phyloP scores from a whole-genome alignment of 1,284 basidiomycete species.

The Leccinum subrobustum region DNA sequence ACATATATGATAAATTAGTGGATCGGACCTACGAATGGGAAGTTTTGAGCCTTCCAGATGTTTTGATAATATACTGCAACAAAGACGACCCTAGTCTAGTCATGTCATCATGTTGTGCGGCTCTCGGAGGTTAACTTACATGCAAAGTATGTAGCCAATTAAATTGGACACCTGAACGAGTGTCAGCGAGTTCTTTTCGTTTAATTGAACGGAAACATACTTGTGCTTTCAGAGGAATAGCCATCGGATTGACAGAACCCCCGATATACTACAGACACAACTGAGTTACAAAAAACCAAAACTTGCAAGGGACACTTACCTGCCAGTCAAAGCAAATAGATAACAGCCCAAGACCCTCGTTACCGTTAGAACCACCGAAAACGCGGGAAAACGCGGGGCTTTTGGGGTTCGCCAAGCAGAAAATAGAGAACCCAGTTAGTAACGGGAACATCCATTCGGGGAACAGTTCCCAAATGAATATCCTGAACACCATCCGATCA shows the following conservation, averaged over 20 bases:
- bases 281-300: neutral
- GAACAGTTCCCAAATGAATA: constrained; percentile 51
- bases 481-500: constrained; percentile 25
- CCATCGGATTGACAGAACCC: constrained; percentile 43
- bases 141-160: constrained; percentile 48
- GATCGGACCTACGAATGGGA: constrained; percentile 43
- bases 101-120: neutral
- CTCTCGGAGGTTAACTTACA: constrained; percentile 27
- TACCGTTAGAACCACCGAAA: constrained; percentile 60
- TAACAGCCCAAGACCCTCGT: constrained; percentile 52
- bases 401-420: constrained; percentile 56
- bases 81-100: constrained; percentile 40
- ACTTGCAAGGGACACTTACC: constrained; percentile 8
- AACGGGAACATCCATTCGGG: constrained; percentile 52
- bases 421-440: constrained; percentile 50
- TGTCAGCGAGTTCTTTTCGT: neutral
- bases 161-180: constrained; percentile 39
- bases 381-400: constrained; percentile 50
- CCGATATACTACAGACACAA: constrained; percentile 42
- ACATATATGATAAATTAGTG: neutral
- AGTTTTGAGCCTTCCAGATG: constrained; percentile 45
- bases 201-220: constrained; percentile 14
- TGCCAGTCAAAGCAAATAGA: constrained; percentile 60
- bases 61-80: constrained; percentile 45
- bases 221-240: constrained; percentile 47